phyloP scores from a whole-genome alignment of 306 rosid species.

The Carpinus fangiana region DNA sequence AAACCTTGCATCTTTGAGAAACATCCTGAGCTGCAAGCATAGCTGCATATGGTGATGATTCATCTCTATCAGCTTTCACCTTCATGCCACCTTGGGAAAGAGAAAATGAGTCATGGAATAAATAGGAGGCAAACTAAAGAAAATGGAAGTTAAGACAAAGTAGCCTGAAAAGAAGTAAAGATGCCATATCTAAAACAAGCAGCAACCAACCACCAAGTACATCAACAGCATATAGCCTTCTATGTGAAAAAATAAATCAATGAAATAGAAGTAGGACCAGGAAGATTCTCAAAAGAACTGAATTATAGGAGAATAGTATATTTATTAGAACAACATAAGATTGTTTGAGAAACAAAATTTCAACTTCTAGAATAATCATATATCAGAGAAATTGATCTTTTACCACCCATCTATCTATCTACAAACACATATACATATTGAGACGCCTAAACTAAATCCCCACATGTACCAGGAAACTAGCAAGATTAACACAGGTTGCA shows the following conservation, averaged over 20 bases:
- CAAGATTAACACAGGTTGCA: too few species aligned
- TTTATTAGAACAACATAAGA: neutral
- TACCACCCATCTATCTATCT: neutral
- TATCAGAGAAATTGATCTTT: neutral
- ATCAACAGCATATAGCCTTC: neutral
- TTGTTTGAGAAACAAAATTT: neutral
- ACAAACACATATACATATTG: too few species aligned
- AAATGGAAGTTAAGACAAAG: neutral
- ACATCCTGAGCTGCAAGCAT: slow-evolving; percentile 98
- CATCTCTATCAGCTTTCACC: slow-evolving; percentile 91
- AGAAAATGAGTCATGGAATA: neutral
- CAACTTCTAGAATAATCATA: neutral
- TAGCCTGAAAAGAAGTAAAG: neutral
- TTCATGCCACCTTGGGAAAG: slow-evolving; percentile 73
- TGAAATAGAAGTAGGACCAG: too few species aligned
- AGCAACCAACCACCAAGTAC: neutral
- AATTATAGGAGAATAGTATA: neutral
- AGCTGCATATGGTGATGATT: slow-evolving; percentile 89
- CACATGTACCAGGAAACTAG: neutral
- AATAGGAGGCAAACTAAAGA: neutral
- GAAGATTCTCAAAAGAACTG: too few species aligned
- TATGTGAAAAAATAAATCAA: neutral
- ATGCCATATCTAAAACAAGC: neutral
- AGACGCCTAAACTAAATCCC: neutral
- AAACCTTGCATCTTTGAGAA: slow-evolving; percentile 79